Evolutionary conservation across 2,329 filamentous ascomycete species (phyloP), one percentile per base, ranked within the genome.

Genomic region (Sporothrix schenckii): DNA sequence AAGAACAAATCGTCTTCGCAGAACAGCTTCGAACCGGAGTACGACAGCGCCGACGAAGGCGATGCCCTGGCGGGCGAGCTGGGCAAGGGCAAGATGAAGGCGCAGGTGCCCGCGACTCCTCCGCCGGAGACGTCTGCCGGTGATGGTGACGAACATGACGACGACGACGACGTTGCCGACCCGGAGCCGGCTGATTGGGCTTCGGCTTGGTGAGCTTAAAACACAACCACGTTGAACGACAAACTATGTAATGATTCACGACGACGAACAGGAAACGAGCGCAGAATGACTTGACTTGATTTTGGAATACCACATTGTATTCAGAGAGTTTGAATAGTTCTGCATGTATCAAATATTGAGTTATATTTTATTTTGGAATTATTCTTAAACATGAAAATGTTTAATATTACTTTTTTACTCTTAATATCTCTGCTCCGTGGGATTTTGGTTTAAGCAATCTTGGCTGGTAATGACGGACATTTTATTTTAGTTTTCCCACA

Each of bases 31-130:
- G 66, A 68, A 7, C 27, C 41, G 9, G 41, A 41, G 6, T 49
- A 44, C 11, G 66, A 68, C 41, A 68, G 53, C 44, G 41, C 53
- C 19, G 66, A 68, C 41, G 56, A 67, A 34, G 39, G 27, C 14
- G 63, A 53, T n/a, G 21, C 24, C 2, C 14, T 66, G 9, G 44
- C 24, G 24, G 61, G 24, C 21, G 44, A 50, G 61, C 24, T 50
- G 61, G 44, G 44, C 7, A 49, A 21, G 19, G 44, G 14, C 7
- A 63, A 47, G 7, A 30, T 30, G 41, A 61, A 24, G 30, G 39
- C 4, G 6, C 27, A 58, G 54, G 2, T 30, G 3, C 34, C 34
- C 1, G 34, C 34, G 34, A 1, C 34, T 9, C 34, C 34, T 34
- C 34, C 34, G 34, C 34, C 4, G 4, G 34, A 9, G 34, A 34